Evolutionary conservation across 2,329 filamentous ascomycete genomes (phyloP).

Genomic region (Ampelomyces quisqualis): DNA sequence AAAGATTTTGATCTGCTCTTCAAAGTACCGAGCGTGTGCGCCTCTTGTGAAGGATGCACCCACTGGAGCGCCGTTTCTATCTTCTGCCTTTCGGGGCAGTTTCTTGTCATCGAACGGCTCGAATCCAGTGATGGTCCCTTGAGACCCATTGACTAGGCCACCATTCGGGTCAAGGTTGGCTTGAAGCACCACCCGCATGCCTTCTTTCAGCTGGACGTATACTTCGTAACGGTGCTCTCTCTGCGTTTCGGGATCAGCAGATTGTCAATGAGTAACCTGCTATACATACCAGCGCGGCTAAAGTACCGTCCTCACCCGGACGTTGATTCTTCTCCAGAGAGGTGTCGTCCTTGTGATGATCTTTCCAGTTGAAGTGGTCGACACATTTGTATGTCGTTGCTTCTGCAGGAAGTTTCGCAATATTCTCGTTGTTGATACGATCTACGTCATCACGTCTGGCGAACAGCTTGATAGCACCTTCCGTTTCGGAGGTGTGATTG

Average conservation of each 20-base stretch:
- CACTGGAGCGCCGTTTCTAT: conserved; percentile 2
- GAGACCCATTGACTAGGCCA: conserved; percentile 41
- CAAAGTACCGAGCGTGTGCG: conserved; percentile 42
- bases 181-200: conserved; percentile 57
- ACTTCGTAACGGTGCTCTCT: conserved; percentile 52
- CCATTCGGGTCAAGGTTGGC: conserved; percentile 47
- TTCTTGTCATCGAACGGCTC: conserved; percentile 36
- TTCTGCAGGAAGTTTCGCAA: conserved; percentile 30
- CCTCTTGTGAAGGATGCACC: conserved; percentile 33
- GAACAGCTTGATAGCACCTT: conserved; percentile 51
- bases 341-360: conserved; percentile 24
- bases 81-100: conserved; percentile 27
- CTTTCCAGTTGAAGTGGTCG: conserved; percentile 48
- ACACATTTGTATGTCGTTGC: conserved; percentile 33
- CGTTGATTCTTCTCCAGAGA: conserved; percentile 13
- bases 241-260: conserved; percentile 5
- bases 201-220: conserved; percentile 50
- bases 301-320: conserved; percentile 8
- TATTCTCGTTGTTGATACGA: conserved; percentile 37
- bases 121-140: conserved; percentile 40
- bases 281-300: conserved; percentile 23
- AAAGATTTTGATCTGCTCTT: conserved; percentile 45
- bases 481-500: conserved; percentile 47
- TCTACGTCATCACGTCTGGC: conserved; percentile 43
- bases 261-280: background rate